Evolutionary conservation across 306 rosid species (phyloP).

Genomic region (Arachis stenosperma): DNA sequence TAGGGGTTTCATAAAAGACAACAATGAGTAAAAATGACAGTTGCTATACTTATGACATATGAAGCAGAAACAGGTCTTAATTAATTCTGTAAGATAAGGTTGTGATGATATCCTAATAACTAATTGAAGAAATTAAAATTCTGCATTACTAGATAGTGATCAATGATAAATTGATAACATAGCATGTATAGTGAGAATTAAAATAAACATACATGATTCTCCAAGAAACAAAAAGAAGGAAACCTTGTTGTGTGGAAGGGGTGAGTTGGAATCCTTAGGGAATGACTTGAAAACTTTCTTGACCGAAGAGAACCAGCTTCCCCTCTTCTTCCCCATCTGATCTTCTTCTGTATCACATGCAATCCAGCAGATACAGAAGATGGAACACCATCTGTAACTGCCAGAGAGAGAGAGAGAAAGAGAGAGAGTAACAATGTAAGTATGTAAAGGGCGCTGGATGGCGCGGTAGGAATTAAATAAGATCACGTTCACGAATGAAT

Average conservation of each 20-base stretch:
- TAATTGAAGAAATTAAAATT: slow-evolving; percentile 18
- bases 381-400: too few relatives aligned
- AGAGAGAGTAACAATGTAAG: too few relatives aligned
- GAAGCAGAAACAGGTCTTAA: slow-evolving; percentile 20
- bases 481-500: too few relatives aligned
- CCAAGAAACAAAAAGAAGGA: background rate
- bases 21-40: slow-evolving; percentile 32
- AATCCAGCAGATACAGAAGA: too few relatives aligned
- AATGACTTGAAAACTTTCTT: slow-evolving; percentile 84
- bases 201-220: too few relatives aligned
- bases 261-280: slow-evolving; percentile 53
- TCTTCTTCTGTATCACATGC: background rate
- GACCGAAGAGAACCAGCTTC: slow-evolving; percentile 85
- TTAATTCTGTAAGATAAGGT: slow-evolving; percentile 33
- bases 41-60: slow-evolving; percentile 28
- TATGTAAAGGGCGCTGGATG: too few relatives aligned
- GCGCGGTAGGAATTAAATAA: too few relatives aligned
- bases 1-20: slow-evolving; percentile 48
- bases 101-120: slow-evolving; percentile 17
- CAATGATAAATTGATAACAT: background rate
- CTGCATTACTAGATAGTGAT: background rate
- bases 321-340: slow-evolving; percentile 91
- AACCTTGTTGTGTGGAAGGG: slow-evolving; percentile 66
- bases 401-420: too few relatives aligned
- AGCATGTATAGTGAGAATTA: too few relatives aligned